phyloP scores from a whole-genome alignment of 1,284 basidiomycete species.

The Cryptococcus deneoformans region DNA sequence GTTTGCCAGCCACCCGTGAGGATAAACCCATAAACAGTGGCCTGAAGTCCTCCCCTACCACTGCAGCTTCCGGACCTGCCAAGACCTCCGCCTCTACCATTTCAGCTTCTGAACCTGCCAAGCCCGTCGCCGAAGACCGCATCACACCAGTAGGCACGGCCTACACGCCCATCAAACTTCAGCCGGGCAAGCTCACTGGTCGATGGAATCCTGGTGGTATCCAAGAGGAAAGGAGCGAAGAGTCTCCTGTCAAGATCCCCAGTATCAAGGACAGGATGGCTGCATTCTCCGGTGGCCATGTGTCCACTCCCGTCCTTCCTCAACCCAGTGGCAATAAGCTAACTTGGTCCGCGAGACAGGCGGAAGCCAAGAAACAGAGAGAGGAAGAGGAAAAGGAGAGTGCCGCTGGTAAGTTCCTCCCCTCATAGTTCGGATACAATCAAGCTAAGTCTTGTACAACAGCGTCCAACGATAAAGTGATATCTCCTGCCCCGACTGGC shows the following conservation, averaged over 20 bases:
- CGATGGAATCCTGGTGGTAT: constrained; percentile 64
- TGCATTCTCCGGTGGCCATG: constrained; percentile 28
- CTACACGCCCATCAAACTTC: constrained; percentile 80
- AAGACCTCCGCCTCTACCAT: constrained; percentile 18
- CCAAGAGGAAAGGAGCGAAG: constrained; percentile 43
- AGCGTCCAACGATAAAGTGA: background rate
- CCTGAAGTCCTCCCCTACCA: too few species aligned
- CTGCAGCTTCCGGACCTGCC: constrained; percentile 15
- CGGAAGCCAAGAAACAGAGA: constrained; percentile 74
- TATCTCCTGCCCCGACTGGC: constrained; percentile 3
- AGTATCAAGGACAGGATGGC: constrained; percentile 44
- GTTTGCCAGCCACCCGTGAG: constrained; percentile 51
- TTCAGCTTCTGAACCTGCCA: constrained; percentile 51
- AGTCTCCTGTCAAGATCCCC: constrained; percentile 33
- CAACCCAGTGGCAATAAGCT: constrained; percentile 61
- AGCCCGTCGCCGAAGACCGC: constrained; percentile 70
- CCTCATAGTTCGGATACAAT: constrained; percentile 32
- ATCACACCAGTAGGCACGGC: constrained; percentile 79
- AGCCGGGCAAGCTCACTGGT: constrained; percentile 74
- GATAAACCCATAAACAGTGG: background rate
- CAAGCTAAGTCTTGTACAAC: background rate
- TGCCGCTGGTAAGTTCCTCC: constrained; percentile 51
- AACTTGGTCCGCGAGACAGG: constrained; percentile 88
- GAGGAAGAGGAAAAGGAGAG: constrained; percentile 76
- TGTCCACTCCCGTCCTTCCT: constrained; percentile 11